Evolutionary conservation across 352 stramenopile genomes (phyloP).

Genomic region (Plasmopara halstedii): DNA sequence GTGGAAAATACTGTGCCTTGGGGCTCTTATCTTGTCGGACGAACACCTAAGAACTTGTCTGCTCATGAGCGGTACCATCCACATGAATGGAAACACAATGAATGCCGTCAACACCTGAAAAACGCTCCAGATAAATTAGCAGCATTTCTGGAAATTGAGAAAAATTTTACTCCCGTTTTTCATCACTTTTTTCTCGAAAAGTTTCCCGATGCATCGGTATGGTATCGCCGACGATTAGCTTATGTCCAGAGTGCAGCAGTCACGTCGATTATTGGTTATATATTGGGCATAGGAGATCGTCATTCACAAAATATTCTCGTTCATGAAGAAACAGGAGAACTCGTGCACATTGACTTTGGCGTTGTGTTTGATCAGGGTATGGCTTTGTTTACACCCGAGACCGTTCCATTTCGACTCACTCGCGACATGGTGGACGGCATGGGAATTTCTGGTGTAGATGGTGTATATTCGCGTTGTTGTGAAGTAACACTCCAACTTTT

Average conservation of each 20-base stretch:
- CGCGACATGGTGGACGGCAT: constrained; percentile 99
- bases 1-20: constrained; percentile 95
- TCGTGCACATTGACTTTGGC: constrained; percentile 99
- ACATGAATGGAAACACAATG: constrained; percentile 86
- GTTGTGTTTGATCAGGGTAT: constrained; percentile 99
- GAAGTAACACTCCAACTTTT: constrained; percentile 90
- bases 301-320: constrained; percentile 99
- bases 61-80: constrained; percentile 94
- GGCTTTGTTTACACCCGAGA: constrained; percentile 93
- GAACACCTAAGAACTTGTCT: constrained; percentile 39
- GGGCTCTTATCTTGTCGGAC: constrained; percentile 84
- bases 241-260: constrained; percentile 96
- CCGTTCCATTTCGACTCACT: constrained; percentile 98
- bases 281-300: constrained; percentile 97
- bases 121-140: constrained; percentile 65
- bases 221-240: constrained; percentile 88
- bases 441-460: constrained; percentile 94
- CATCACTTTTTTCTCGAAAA: constrained; percentile 97
- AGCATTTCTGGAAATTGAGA: constrained; percentile 87
- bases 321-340: constrained; percentile 93
- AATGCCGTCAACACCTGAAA: constrained; percentile 79
- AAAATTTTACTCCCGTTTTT: constrained; percentile 95
- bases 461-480: constrained; percentile 92
- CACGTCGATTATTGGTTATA: constrained; percentile 95
- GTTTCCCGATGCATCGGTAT: constrained; percentile 91